Base-by-base conservation (phyloP, 805 yeast species). In the Suhomyces prunicola region DNA sequence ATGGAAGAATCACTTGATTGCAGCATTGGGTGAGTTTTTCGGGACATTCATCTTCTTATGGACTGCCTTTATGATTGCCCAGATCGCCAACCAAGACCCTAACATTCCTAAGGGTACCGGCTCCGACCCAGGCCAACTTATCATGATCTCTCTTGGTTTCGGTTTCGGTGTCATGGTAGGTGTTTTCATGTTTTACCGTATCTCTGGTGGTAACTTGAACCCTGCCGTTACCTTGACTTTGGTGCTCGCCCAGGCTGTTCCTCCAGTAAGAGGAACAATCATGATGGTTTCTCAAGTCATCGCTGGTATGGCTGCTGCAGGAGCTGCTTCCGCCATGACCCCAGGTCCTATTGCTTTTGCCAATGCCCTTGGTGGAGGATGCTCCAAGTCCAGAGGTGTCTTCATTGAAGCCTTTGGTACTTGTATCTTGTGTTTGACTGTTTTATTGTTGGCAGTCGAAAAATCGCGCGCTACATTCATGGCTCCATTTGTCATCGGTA, bases 261-360 rank as follows among this genome's bases (percentile, higher is more conserved):
- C 90, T 42, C 90, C 91, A 52, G 55, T 86, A 31, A 83, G 94
- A 69, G 92, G 87, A 60, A 68, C 76, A 22, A 67, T 87, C 52
- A 83, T 86, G 84, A 71, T 82, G 70, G 46, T 85, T 51, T 60
- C 92, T 41, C 96, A 90, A 74, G 67, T 89, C 64, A 71, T 88
- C 67, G 96, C 88, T 50, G 96, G 96, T 71, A 86, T 90, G 85
- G 90, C 90, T 63, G 96, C 96, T 52, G 96, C 93, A 52, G 96
- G 90, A 69, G 93, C 90, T 45, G 96, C 90, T 47, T 73, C 82
- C 57, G 94, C 90, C 44, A 81, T 89, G 85, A 87, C 93, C 23
- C 96, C 96, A 42, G 96, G 96, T 57, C 76, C 77, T 47, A 77
- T 89, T 60, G 76, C 82, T 5, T 89, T 88, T 62, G 81, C 89